Percentiles rank a stretch among this genome's conserved stretches.
phyloP scores from a whole-genome alignment of 106 monocot species.

The Dendrobium officinale region DNA sequence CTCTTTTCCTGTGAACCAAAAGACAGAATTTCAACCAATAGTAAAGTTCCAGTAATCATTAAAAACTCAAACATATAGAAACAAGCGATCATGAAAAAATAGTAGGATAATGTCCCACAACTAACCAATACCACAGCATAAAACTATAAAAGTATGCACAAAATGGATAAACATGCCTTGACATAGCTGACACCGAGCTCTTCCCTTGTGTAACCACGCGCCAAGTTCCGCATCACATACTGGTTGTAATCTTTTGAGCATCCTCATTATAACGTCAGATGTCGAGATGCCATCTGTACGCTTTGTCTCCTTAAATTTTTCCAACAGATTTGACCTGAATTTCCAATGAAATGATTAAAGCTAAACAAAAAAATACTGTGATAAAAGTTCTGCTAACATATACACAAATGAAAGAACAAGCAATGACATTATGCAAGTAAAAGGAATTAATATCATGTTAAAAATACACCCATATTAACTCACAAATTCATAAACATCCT shows the following conservation, averaged over 20 bases:
- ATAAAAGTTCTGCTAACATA: neutral
- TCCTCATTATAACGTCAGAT: slow-evolving; percentile 89
- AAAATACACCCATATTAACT: slow-evolving; percentile 14
- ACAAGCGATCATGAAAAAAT: neutral
- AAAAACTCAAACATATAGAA: neutral
- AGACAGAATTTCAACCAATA: neutral
- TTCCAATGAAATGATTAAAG: neutral
- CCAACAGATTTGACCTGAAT: slow-evolving; percentile 76
- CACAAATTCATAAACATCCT: slow-evolving; percentile 98
- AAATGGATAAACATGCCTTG: slow-evolving; percentile 35
- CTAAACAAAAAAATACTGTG: neutral
- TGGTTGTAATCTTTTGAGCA: slow-evolving; percentile 79
- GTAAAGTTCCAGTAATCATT: neutral
- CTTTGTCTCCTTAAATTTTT: slow-evolving; percentile 84
- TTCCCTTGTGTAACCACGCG: slow-evolving; percentile 75
- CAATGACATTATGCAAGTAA: neutral
- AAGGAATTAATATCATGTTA: neutral
- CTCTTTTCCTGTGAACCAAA: slow-evolving; percentile 52
- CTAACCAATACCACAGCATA: neutral
- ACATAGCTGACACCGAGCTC: slow-evolving; percentile 92
- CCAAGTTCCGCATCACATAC: slow-evolving; percentile 88
- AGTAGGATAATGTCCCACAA: neutral
- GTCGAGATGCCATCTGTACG: slow-evolving; percentile 88
- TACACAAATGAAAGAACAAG: slow-evolving; percentile 5
- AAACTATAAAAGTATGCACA: neutral